Evolutionary conservation across 2,329 filamentous ascomycete genomes (phyloP), one percentile per base, ranked within the genome.

Genomic region (Colletotrichum australisinense): DNA sequence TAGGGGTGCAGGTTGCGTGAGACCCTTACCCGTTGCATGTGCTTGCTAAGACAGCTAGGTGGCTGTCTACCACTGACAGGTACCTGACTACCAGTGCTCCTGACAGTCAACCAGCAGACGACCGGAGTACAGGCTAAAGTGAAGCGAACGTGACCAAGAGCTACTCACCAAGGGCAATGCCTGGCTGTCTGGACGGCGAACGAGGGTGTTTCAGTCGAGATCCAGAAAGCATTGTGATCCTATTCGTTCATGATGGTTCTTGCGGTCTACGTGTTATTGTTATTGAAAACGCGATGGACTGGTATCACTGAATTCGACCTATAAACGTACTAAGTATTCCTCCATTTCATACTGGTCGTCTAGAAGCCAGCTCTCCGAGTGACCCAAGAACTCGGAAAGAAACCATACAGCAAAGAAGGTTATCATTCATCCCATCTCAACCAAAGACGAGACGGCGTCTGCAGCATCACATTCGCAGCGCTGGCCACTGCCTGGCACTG

Each of bases 401-500:
- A 26, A n/a, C 46, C 32, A 22, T 5, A 53, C 69, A 38, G 46
- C 59, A 64, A 30, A 52, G 30, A 70, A 62, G 35, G 35, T 65
- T 70, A 32, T 8, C 35, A 60, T 52, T 65, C 67, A 38, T 73
- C 70, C 67, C 60, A 73, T 60, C 70, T 62, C 14, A 24, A 24
- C 53, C 22, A 58, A 59, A 70, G 67, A 73, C 60, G 56, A 73
- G 67, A 70, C 70, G 70, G 65, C 59, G 65, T 69, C 65, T 72
- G 66, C 57, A 68, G 64, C 69, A 69, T 32, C 46, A 63, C 49
- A 63, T 63, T 63, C 49, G 49, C 32, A 68, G 66, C 66, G 66
- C n/a, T 64, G 70, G 59, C 59, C 70, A 72, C 60, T 56, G 60
- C 22, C 55, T 8, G 60, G 46, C 67, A 73, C 60, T 42, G 32